phyloP scores from a whole-genome alignment of 2,329 filamentous ascomycete species.

The Fusarium chaquense region DNA sequence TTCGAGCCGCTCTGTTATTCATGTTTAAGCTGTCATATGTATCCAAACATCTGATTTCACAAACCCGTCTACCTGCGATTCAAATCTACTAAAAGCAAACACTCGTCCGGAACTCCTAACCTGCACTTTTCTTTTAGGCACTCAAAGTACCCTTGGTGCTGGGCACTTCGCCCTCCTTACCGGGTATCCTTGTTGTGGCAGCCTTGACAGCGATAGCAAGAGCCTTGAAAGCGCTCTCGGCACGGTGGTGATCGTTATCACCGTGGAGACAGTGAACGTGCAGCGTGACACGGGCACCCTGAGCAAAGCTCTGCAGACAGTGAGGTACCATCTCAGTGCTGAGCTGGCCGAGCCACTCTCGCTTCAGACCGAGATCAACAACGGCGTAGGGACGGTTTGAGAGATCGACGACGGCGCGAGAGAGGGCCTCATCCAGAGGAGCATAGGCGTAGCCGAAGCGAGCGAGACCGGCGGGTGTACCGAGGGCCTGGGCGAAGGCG shows the following conservation, averaged over 20 bases:
- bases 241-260: conserved; percentile 94
- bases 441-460: conserved; percentile 94
- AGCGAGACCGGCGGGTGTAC: conserved; percentile 81
- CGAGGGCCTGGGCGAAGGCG: conserved; percentile 85
- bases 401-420: conserved; percentile 92
- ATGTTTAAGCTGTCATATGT: background rate
- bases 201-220: conserved; percentile 85
- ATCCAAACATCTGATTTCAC: background rate
- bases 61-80: conserved; percentile 16
- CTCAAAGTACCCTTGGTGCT: conserved; percentile 95
- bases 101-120: conserved; percentile 43
- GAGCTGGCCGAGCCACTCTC: conserved; percentile 94
- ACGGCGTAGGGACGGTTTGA: conserved; percentile 91
- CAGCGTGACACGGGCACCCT: conserved; percentile 89
- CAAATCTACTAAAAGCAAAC: conserved; percentile 26
- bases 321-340: conserved; percentile 98
- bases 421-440: conserved; percentile 94
- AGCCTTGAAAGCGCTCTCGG: conserved; percentile 98
- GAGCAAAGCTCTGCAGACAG: conserved; percentile 93
- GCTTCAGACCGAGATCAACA: conserved; percentile 83
- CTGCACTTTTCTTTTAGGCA: conserved; percentile 55
- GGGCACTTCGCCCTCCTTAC: conserved; percentile 90
- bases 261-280: conserved; percentile 94
- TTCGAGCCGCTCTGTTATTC: background rate
- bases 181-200: conserved; percentile 80